Percentiles rank a stretch among this genome's conserved stretches.
These are phyloP conservation scores for Pleurotus salmoneostramineus DNA, from an alignment of 768 basidiomycete genomes.

Conservation along the genomic window DNA sequence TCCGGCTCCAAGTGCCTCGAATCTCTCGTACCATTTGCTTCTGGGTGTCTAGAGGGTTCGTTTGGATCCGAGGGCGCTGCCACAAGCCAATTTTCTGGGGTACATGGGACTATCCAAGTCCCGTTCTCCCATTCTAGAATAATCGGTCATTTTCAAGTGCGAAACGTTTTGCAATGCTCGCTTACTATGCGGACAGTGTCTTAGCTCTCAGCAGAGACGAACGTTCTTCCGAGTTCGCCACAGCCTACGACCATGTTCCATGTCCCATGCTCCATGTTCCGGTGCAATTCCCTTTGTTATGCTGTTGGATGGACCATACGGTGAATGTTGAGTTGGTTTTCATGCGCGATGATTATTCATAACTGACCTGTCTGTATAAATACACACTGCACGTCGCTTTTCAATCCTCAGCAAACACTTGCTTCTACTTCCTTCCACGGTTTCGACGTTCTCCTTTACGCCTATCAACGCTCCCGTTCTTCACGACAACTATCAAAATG, in stretches of 20 bases:
- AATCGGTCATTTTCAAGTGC: not conserved
- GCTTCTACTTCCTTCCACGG: not conserved
- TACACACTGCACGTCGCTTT: not conserved
- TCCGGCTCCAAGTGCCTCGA: not conserved
- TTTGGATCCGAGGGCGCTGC: slow-evolving; percentile 7
- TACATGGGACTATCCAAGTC: not conserved
- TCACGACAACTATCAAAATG: not conserved
- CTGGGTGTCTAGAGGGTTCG: not conserved
- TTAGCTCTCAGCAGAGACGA: too few species aligned
- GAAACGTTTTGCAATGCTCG: too few species aligned
- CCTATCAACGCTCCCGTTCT: too few species aligned
- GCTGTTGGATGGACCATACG: not conserved
- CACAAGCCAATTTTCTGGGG: not conserved
- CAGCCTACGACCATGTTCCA: not conserved
- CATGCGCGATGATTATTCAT: not conserved
- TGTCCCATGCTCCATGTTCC: not conserved
- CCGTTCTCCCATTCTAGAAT: slow-evolving; percentile 3
- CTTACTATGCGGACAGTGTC: too few species aligned
- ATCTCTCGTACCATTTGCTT: not conserved
- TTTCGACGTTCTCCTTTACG: not conserved
- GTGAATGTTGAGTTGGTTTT: not conserved
- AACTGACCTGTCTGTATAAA: not conserved
- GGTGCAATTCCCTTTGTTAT: not conserved
- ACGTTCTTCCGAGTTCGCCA: too few species aligned
- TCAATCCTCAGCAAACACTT: not conserved